Evolutionary conservation across 495 filamentous ascomycete genomes (phyloP).

Genomic region (Xylaria bambusicola): DNA sequence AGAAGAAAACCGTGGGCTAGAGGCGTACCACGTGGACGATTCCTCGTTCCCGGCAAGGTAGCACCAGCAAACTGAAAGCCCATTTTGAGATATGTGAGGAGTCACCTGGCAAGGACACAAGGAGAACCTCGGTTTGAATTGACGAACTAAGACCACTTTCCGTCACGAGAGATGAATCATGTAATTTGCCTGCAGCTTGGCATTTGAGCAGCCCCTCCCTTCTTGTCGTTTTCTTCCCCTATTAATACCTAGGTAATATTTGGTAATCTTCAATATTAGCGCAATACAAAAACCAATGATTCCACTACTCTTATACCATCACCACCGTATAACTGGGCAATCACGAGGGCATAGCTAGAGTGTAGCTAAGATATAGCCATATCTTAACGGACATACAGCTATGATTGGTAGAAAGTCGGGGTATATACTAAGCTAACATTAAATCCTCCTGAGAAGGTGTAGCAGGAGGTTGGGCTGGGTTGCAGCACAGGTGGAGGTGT

Average conservation of each 20-base stretch:
- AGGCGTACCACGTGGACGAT: neutral
- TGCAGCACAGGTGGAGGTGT: neutral
- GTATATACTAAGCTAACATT: too few relatives aligned
- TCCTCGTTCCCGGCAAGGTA: slow-evolving; percentile 1
- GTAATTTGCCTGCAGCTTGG: neutral
- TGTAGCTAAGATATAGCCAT: too few relatives aligned
- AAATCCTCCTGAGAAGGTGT: too few relatives aligned
- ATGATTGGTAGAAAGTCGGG: too few relatives aligned
- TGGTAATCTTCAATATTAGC: too few relatives aligned
- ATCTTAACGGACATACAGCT: too few relatives aligned
- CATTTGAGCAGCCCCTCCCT: slow-evolving; percentile 1
- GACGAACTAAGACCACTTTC: neutral
- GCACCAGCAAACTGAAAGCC: neutral
- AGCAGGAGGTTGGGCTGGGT: neutral
- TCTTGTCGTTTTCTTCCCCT: too few relatives aligned
- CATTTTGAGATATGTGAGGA: neutral
- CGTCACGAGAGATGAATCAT: neutral
- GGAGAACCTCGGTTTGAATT: slow-evolving; percentile 8
- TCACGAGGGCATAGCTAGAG: too few relatives aligned
- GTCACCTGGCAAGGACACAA: neutral
- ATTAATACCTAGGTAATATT: too few relatives aligned
- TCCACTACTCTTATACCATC: too few relatives aligned
- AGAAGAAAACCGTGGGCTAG: slow-evolving; percentile 32
- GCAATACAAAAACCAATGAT: too few relatives aligned
- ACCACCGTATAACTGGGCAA: too few relatives aligned